These are phyloP conservation scores for Dactylellina drechsleri DNA, from an alignment of 2,329 filamentous ascomycete species.

Conservation along the genomic window DNA sequence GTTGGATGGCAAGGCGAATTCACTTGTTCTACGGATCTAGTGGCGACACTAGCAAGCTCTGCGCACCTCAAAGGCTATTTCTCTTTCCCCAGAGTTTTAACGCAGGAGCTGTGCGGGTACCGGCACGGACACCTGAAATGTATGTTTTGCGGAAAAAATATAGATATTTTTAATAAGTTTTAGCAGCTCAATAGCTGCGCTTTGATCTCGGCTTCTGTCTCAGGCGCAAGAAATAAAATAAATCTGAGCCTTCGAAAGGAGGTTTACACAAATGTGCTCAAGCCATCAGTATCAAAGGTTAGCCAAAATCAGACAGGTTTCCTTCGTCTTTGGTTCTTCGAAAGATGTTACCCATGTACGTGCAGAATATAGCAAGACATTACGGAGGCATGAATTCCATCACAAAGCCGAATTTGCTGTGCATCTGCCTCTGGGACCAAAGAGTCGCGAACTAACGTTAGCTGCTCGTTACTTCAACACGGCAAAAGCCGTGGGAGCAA, in stretches of 20 bases:
- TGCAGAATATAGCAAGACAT: too few relatives aligned
- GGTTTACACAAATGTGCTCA: conserved; percentile 2
- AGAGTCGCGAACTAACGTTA: conserved; percentile 23
- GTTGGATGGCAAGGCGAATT: neutral
- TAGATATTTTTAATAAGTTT: too few relatives aligned
- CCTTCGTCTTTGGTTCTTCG: too few relatives aligned
- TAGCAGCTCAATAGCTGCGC: too few relatives aligned
- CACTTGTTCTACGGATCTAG: neutral
- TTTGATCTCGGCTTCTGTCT: too few relatives aligned
- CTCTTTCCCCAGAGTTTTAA: too few relatives aligned
- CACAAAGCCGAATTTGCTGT: conserved; percentile 38
- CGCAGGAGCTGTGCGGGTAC: too few relatives aligned
- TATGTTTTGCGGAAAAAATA: too few relatives aligned
- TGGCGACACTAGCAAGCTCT: conserved; percentile 8
- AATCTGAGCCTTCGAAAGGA: neutral
- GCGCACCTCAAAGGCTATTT: neutral
- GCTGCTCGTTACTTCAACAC: neutral
- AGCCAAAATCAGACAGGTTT: neutral
- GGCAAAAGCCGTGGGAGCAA: too few relatives aligned
- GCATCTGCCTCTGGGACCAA: conserved; percentile 4
- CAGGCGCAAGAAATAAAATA: neutral
- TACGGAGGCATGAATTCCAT: neutral
- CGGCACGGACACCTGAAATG: neutral
- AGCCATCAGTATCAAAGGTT: neutral
- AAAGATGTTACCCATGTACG: too few relatives aligned